Base-by-base conservation (phyloP, 345 rosid species). In the Brassica juncea region DNA sequence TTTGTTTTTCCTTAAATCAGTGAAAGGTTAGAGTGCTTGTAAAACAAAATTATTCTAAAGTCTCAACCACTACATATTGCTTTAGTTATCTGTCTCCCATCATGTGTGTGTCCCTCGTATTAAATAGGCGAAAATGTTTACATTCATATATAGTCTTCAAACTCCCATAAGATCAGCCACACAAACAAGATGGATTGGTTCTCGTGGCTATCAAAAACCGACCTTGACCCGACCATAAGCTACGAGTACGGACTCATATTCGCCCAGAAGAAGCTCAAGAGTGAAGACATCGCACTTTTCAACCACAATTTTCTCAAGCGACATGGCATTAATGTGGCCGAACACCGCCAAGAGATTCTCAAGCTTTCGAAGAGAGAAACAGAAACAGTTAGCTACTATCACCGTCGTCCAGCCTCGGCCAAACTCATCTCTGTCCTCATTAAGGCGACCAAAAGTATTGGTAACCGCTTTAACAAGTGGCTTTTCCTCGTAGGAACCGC, bases 321-420 rank as follows among this genome's bases (percentile, higher is more conserved):
- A 77, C 89, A 88, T 86, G 98, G 98, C 32, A 85, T 94, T 39
- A 80, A 84, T 21, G 88, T 92, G 3, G 91, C 97, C 72, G 88
- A 90, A 78, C 96, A 94, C 71, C 82, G 98, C 62, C 86, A 86
- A 14, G 93, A 94, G 82, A 94, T 94, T 47, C 89, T 94, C 76
- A 94, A 89, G 84, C 85, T 88, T 11, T 89, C 90, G n/a, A 82
- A 68, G 66, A 89, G 79, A 73, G 93, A 90, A 70, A 52, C 68
- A 54, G 5, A 55, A 31, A 39, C 39, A 31, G 42, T 30, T 0
- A 15, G 77, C 74, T 6, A 59, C 74, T n/a, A 52, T 76, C 54
- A 44, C 77, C 4, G 23, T 2, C 31, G 37, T 31, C 49, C 70
- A 44, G 31, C 37, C 86, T 54, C 86, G 10, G n/a, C 86, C 47